Base-by-base conservation (phyloP, 495 filamentous ascomycete genomes). In the Sordaria brevicollis region DNA sequence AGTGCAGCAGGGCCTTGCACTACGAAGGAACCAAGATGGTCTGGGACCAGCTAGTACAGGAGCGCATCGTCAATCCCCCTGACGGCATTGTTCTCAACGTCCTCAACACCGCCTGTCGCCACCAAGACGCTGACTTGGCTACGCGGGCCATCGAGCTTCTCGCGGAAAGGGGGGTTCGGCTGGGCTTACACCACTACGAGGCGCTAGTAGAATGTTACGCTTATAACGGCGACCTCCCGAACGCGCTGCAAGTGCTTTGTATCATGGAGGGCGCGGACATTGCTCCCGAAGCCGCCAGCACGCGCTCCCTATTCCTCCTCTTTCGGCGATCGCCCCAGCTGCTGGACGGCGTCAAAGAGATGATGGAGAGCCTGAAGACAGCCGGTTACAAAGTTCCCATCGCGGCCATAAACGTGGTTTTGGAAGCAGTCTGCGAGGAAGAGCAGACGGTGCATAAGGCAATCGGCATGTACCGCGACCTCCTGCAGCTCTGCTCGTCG, bases 151-250 rank as follows among this genome's bases (percentile, higher is more conserved):
- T 93, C 72, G 85, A 86, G 49, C 75, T 83, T 41, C 83, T 90
- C 19, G 85, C 85, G 0, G 76, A 83, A 4, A 83, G 87, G 15
- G 84, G 82, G 2, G 76, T 84, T 25, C 77, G 82, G 38, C 83
- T 92, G 35, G 78, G 83, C 3, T 72, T 83, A 5, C 84, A 89
- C 65, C 91, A 97, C 75, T 97, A 95, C 79, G 92, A 94, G 77
- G 83, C 86, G 35, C 83, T 97, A 17, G 76, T 93, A 21, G 86
- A 91, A 68, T 83, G 88, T 37, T 90, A 96, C 75, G 77, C 85
- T n/a, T 76, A 73, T n/a, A 76, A 79, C 5, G 83, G 83, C 1
- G 86, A 90, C 68, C 70, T 91, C 10, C 74, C 71, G 35, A 81
- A 83, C 38, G 87, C 86, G 1, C 85, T 93, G 31, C 81, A 85